Base-by-base conservation (phyloP, 257 asterid genomes). In the Lavandula angustifolia region DNA sequence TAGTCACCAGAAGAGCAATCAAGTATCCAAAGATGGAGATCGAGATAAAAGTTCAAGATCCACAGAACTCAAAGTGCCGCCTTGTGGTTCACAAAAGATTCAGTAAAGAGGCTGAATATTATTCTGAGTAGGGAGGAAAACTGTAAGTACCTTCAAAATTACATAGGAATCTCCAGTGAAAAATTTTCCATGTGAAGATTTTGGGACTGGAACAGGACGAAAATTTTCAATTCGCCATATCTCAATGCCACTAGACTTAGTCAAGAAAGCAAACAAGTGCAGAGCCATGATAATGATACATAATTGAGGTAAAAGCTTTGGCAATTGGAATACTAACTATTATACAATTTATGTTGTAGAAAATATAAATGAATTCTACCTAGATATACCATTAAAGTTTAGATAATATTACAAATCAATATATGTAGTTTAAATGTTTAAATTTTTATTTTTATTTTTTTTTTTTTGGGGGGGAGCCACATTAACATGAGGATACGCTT, bases 201-300 rank as follows among this genome's bases (percentile, higher is more conserved):
- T 83, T 44, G 90, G 80, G 75, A 88, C 73, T 14, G 83, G 75
- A 46, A 88, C 85, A 0, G 98, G 96, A 64, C 71, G 75, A 64
- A 84, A 84, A 70, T 84, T 88, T 79, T 91, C 98, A 48, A 91
- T 88, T 76, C 88, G 85, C 98, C 98, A 91, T 71, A 91, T 83
- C 78, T 91, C 98, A 72, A 78, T 85, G 60, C 98, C 98, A 60
- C 98, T 91, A 64, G 65, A 49, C 33, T 65, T 35, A 67, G 88
- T 91, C 78, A 88, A 88, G 96, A 88, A 86, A 62, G 17, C 64
- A 17, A 64, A 75, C 34, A 71, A 59, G 64, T 59, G 33, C 3
- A 73, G 64, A 71, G 13, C 54, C 70, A 54, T 41, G 37, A 70
- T 29, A 70, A 33, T 53, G 42, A 54, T 58, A 70, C 18, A 14